phyloP scores from a whole-genome alignment of 108 stramenopile species.

The Mediolabrus comicus region DNA sequence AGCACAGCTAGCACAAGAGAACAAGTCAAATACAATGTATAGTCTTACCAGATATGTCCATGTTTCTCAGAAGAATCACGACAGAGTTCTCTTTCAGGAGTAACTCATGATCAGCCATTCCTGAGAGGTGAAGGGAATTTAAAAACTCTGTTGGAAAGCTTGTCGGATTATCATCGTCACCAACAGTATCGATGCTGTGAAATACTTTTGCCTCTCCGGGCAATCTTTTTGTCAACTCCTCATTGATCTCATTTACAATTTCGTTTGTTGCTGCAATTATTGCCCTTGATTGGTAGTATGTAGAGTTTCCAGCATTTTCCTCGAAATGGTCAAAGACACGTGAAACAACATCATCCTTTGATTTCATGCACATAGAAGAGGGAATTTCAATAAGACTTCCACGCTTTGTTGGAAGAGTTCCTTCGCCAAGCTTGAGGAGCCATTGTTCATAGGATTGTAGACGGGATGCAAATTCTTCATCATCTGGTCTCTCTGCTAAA shows the following conservation, averaged over 20 bases:
- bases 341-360: no score
- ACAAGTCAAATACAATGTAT: no score
- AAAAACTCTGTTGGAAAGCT: not conserved
- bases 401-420: not conserved
- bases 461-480: not conserved
- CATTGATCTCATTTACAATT: not conserved
- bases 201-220: not conserved
- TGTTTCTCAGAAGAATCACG: not conserved
- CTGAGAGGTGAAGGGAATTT: not conserved
- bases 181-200: not conserved
- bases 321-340: no score
- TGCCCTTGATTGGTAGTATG: no score
- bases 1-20: no score
- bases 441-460: slow-evolving; percentile 6
- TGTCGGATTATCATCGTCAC: no score
- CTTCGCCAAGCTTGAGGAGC: slow-evolving; percentile 12
- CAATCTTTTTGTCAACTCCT: not conserved
- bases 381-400: no score
- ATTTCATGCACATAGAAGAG: no score
- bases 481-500: not conserved
- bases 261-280: not conserved
- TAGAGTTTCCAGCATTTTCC: no score
- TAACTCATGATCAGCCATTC: not conserved
- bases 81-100: not conserved
- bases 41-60: not conserved